A percentile compares a stretch with the other conserved stretches of the same genome.
phyloP scores from a whole-genome alignment of 495 filamentous ascomycete genomes.

The Penicillium odoratum region DNA sequence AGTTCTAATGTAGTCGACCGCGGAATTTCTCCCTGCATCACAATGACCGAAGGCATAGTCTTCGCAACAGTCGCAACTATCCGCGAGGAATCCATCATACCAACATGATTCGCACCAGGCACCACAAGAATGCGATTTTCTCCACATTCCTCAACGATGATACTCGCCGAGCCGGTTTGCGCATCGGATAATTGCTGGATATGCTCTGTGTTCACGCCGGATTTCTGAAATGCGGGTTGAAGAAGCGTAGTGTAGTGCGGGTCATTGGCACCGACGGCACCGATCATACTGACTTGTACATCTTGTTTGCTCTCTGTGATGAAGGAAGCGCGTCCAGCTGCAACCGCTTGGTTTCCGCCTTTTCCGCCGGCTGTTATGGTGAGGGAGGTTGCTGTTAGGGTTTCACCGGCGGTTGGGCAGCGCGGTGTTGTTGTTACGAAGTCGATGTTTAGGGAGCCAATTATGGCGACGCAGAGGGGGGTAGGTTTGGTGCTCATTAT shows the following conservation, averaged over 20 bases:
- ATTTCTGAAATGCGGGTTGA: constrained; percentile 20
- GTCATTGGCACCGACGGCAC: constrained; percentile 26
- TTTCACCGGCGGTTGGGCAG: constrained; percentile 27
- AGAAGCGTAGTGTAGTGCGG: constrained; percentile 24
- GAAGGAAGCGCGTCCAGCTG: constrained; percentile 29
- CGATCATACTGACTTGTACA: constrained; percentile 27
- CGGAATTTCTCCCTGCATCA: constrained; percentile 82
- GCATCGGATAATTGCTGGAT: constrained; percentile 17
- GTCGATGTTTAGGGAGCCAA: constrained; percentile 32
- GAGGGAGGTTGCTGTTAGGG: constrained; percentile 29
- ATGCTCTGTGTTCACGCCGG: constrained; percentile 20
- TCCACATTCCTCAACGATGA: constrained; percentile 41
- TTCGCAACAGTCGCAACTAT: constrained; percentile 5
- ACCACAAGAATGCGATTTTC: constrained; percentile 79
- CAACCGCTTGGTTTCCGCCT: constrained; percentile 31
- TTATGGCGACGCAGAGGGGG: constrained; percentile 22
- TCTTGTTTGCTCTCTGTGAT: constrained; percentile 18
- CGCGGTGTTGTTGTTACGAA: constrained; percentile 29
- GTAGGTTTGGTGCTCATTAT: constrained; percentile 15
- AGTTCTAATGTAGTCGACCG: constrained; percentile 63
- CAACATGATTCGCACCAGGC: constrained; percentile 67
- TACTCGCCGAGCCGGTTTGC: constrained; percentile 28
- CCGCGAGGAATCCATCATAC: constrained; percentile 17
- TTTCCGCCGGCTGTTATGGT: constrained; percentile 28
- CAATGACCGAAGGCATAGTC: constrained; percentile 52